Evolutionary conservation across 2,329 filamentous ascomycete species (phyloP).

Genomic region (Alternaria brassicicola): DNA sequence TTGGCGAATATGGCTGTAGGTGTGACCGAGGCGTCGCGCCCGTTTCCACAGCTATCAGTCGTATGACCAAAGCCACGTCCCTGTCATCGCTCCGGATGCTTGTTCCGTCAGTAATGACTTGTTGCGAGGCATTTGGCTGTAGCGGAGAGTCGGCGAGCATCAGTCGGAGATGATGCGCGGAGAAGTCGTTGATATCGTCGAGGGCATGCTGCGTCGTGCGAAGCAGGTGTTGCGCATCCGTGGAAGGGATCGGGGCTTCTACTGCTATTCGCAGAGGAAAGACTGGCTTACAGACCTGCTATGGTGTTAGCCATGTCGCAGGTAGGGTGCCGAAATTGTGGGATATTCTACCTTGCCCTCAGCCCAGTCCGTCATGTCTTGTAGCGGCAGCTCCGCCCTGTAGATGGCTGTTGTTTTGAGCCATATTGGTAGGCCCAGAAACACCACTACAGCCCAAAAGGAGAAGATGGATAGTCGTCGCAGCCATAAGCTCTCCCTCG

Average conservation of each 20-base stretch:
- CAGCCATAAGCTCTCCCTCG: constrained; percentile 68
- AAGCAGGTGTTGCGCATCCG: constrained; percentile 75
- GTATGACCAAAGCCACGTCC: constrained; percentile 70
- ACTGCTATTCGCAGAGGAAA: constrained; percentile 86
- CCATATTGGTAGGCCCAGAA: constrained; percentile 91
- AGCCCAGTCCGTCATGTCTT: constrained; percentile 89
- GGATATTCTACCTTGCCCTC: constrained; percentile 73
- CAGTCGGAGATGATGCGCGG: constrained; percentile 79
- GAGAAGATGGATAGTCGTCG: constrained; percentile 79
- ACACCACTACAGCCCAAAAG: constrained; percentile 87
- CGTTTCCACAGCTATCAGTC: constrained; percentile 68
- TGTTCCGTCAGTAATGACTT: constrained; percentile 39
- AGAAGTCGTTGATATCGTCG: constrained; percentile 85
- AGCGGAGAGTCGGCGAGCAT: constrained; percentile 57
- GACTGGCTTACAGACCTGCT: constrained; percentile 81
- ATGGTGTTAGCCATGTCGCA: constrained; percentile 9
- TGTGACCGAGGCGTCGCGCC: constrained; percentile 60
- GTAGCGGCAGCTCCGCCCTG: constrained; percentile 79
- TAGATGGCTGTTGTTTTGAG: constrained; percentile 94
- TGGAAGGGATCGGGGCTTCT: constrained; percentile 69
- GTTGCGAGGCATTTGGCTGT: constrained; percentile 42
- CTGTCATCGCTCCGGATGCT: constrained; percentile 45
- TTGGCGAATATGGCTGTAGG: constrained; percentile 71
- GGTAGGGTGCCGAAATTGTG: neutral
- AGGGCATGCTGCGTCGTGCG: constrained; percentile 84